Evolutionary conservation across 129 eudicot genomes (phyloP).

Genomic region (Saussurea involucrata): DNA sequence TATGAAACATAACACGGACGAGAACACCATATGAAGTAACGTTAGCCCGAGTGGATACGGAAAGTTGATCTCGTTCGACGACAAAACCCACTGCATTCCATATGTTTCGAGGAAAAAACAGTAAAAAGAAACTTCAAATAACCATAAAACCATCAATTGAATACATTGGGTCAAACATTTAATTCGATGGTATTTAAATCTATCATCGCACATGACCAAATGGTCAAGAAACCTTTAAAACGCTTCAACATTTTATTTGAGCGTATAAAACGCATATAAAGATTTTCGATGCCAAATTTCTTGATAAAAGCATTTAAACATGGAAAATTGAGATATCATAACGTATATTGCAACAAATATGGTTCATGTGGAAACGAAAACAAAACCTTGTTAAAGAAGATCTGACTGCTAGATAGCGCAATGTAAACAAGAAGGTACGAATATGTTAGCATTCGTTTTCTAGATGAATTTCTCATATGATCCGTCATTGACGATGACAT

Average conservation of each 20-base stretch:
- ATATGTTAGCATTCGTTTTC: conserved; percentile 46
- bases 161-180: not conserved
- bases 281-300: not conserved
- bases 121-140: not conserved
- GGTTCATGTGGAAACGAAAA: no score
- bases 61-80: conserved; percentile 89
- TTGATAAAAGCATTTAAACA: not conserved
- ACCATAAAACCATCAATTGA: not conserved
- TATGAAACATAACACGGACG: conserved; percentile 77
- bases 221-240: not conserved
- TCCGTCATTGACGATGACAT: conserved; percentile 49
- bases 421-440: conserved; percentile 71
- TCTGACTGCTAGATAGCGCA: conserved; percentile 83
- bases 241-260: no score
- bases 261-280: not conserved
- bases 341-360: not conserved
- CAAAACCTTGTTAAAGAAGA: conserved; percentile 80
- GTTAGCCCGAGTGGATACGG: conserved; percentile 95
- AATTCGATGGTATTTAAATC: not conserved
- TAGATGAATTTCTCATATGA: conserved; percentile 36
- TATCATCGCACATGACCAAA: not conserved
- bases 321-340: not conserved
- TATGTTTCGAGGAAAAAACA: not conserved
- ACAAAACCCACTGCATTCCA: conserved; percentile 89
- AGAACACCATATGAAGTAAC: conserved; percentile 92